These are phyloP conservation scores for Naegleria lovaniensis DNA, from an alignment of 208 protist genomes.

Conservation along the genomic window DNA sequence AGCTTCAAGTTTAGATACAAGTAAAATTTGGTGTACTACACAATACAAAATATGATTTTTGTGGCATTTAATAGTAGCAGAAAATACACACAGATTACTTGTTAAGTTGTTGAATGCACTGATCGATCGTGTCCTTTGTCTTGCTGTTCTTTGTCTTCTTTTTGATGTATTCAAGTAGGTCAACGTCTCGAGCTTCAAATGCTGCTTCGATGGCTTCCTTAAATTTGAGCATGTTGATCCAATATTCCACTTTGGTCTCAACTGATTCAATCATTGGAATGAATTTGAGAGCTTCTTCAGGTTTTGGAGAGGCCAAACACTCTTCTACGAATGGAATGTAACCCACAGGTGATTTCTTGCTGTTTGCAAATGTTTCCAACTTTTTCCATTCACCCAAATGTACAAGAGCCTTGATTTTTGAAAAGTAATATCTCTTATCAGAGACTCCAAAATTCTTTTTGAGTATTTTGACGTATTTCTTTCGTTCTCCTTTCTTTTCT, in stretches of 20 bases:
- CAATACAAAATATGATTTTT: not conserved
- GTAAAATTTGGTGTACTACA: too few species aligned
- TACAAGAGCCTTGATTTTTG: not conserved
- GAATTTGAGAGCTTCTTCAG: slow-evolving; percentile 11
- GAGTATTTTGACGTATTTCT: not conserved
- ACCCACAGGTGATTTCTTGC: slow-evolving; percentile 27
- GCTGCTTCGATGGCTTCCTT: slow-evolving; percentile 24
- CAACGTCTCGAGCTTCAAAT: not conserved
- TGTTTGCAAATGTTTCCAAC: not conserved
- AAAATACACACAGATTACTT: not conserved
- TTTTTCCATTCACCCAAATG: not conserved
- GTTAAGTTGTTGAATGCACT: not conserved
- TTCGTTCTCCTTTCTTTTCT: not conserved
- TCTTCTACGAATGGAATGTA: slow-evolving; percentile 27
- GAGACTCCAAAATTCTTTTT: slow-evolving; percentile 1
- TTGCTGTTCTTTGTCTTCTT: not conserved
- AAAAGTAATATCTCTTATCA: slow-evolving; percentile 25
- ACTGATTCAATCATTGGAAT: not conserved
- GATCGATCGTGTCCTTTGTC: not conserved
- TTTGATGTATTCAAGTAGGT: slow-evolving; percentile 15
- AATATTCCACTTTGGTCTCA: slow-evolving; percentile 21
- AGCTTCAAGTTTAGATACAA: too few species aligned
- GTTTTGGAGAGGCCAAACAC: not conserved
- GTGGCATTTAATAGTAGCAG: not conserved
- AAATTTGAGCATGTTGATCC: slow-evolving; percentile 16